Conservation (phyloP, 2,329 filamentous ascomycete genomes). For the Cadophora sp. region DNA sequence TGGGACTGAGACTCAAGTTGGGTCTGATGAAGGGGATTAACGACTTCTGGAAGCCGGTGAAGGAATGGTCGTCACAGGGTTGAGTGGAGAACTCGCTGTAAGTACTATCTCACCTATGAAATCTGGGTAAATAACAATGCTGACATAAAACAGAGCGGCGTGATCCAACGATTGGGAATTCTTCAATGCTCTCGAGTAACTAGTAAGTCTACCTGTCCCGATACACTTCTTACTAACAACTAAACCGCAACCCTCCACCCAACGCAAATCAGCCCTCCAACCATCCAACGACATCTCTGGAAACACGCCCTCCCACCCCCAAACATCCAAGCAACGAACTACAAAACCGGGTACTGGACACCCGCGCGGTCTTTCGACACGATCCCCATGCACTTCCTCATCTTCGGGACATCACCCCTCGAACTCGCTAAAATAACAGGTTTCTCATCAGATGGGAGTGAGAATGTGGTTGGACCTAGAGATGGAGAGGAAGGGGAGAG, state of each 20-base stretch:
- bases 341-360: slow-evolving; percentile 30
- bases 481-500: neutral
- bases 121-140: neutral
- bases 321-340: slow-evolving; percentile 19
- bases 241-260: neutral
- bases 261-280: neutral
- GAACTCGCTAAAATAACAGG: slow-evolving; percentile 21
- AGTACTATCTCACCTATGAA: neutral
- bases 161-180: slow-evolving; percentile 29
- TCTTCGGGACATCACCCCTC: slow-evolving; percentile 20
- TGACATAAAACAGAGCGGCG: slow-evolving; percentile 18
- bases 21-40: slow-evolving; percentile 20
- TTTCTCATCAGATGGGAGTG: slow-evolving; percentile 22
- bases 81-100: slow-evolving; percentile 22
- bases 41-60: slow-evolving; percentile 13
- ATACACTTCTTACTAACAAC: neutral
- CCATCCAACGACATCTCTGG: slow-evolving; percentile 26
- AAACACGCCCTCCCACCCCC: slow-evolving; percentile 16
- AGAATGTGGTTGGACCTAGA: neutral
- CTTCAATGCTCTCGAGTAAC: slow-evolving; percentile 24
- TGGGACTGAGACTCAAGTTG: slow-evolving; percentile 16
- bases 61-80: slow-evolving; percentile 23
- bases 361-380: slow-evolving; percentile 26
- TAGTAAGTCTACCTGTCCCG: neutral
- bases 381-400: slow-evolving; percentile 19